Evolutionary conservation across 805 yeast species (phyloP).

Genomic region (Ogataea neopini): DNA sequence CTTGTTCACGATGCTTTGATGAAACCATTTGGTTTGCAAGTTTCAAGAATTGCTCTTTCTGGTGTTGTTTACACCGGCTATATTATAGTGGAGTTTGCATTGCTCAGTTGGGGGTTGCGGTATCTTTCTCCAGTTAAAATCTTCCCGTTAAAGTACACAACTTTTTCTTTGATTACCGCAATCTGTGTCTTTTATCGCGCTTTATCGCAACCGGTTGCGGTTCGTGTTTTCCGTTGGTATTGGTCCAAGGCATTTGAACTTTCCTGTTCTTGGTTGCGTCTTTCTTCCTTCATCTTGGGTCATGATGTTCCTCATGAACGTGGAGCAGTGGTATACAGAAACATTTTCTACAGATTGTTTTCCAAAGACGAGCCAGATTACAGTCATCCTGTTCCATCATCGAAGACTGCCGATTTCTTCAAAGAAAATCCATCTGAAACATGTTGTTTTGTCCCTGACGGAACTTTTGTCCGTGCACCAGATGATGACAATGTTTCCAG

Average conservation of each 20-base stretch:
- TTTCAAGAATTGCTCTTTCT: conserved; percentile 70
- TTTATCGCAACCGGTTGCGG: background rate
- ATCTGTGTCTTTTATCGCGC: background rate
- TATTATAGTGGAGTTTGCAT: conserved; percentile 74
- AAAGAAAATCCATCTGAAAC: conserved; percentile 40
- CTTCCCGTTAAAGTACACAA: conserved; percentile 24
- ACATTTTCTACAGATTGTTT: conserved; percentile 41
- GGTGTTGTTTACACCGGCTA: conserved; percentile 73
- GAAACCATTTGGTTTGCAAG: conserved; percentile 69
- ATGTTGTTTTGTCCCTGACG: conserved; percentile 77
- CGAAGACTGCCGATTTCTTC: conserved; percentile 47
- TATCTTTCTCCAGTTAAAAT: conserved; percentile 36
- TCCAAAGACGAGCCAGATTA: conserved; percentile 42
- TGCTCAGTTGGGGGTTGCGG: conserved; percentile 51
- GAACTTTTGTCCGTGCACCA: conserved; percentile 84
- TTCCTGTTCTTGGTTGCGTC: conserved; percentile 57
- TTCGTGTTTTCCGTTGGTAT: conserved; percentile 12
- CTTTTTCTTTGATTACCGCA: background rate
- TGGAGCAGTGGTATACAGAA: conserved; percentile 64
- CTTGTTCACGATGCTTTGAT: conserved; percentile 85
- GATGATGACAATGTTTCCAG: conserved; percentile 74
- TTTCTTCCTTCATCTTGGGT: conserved; percentile 80
- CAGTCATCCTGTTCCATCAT: conserved; percentile 51
- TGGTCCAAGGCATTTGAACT: conserved; percentile 65
- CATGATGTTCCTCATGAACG: conserved; percentile 64